Base-by-base conservation (phyloP, 805 yeast species). In the Cyberlindnera americana region DNA sequence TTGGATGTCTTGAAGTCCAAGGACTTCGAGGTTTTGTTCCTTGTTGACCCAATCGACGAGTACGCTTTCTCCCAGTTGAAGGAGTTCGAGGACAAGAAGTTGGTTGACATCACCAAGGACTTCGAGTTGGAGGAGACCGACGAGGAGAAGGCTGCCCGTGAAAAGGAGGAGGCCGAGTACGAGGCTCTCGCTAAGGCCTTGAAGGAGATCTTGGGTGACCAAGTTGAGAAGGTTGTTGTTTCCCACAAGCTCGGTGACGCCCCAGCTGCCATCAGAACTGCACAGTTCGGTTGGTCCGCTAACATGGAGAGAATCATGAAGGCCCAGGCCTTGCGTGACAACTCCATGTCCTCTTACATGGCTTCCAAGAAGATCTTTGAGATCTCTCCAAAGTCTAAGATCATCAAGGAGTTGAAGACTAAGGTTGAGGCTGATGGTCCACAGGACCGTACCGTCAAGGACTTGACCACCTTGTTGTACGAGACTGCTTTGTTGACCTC, bases 301-400 rank as follows among this genome's bases (percentile, higher is more conserved):
- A 93, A 93, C 80, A 93, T 93, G 99, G 99, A 93, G 79, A 91
- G 99, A 84, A 93, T 93, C 80, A 93, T 93, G 99, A 93, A 93
- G 80, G 99, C 99, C 49, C 99, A 93, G 78, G 99, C 99, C 59
- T 77, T 93, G 62, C 89, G 98, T 77, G 99, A 93, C 71, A 86
- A 95, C 59, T 78, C 95, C 58, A 93, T 93, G 99, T 89, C 98
- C 29, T 81, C 96, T 49, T 93, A 93, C 93, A 93, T 93, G 99
- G 84, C 98, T 35, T 93, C 99, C 41, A 93, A 93, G 89, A 93
- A 93, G 83, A 93, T 93, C 64, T 88, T 93, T 61, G 99, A 93
- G 79, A 89, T 93, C 57, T 91, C 98, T 61, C 97, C 99, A 73
- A 83, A 78, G 69, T 90, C 97, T 52, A 71, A 95, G 52, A 93